Evolutionary conservation across 345 rosid species (phyloP).

Genomic region (Odontarrhena argentea): DNA sequence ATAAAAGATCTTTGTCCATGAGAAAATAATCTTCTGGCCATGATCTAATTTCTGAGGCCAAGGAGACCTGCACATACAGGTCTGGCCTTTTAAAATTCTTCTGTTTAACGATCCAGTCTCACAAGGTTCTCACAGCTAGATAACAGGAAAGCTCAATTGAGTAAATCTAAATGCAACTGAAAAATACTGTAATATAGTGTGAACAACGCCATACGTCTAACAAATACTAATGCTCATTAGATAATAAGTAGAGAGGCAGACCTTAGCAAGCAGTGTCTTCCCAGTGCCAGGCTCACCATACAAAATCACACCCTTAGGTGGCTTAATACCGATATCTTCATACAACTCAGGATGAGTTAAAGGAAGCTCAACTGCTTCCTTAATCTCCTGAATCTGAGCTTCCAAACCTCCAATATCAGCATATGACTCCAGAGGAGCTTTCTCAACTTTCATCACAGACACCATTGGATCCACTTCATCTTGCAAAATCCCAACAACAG

Average conservation of each 20-base stretch:
- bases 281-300: constrained; percentile 99
- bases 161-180: background rate
- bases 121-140: background rate
- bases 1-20: background rate
- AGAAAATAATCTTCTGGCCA: background rate
- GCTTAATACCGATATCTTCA: constrained; percentile 98
- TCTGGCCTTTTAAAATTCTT: background rate
- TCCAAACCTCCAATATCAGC: constrained; percentile 99
- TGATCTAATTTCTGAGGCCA: background rate
- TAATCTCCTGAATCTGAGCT: constrained; percentile 98
- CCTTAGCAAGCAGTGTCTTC: constrained; percentile 98
- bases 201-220: background rate
- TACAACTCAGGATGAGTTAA: constrained; percentile 96
- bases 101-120: background rate
- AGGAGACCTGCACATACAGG: background rate
- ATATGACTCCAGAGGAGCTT: constrained; percentile 97
- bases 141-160: background rate
- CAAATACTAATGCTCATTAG: background rate
- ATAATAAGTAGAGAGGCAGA: constrained; percentile 34
- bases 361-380: constrained; percentile 99
- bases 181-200: background rate
- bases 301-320: constrained; percentile 97
- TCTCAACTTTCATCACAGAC: constrained; percentile 98
- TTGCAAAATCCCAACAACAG: constrained; percentile 96
- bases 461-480: constrained; percentile 99